Conservation (phyloP, 331 rosid genomes). For the Phaseolus coccineus region DNA sequence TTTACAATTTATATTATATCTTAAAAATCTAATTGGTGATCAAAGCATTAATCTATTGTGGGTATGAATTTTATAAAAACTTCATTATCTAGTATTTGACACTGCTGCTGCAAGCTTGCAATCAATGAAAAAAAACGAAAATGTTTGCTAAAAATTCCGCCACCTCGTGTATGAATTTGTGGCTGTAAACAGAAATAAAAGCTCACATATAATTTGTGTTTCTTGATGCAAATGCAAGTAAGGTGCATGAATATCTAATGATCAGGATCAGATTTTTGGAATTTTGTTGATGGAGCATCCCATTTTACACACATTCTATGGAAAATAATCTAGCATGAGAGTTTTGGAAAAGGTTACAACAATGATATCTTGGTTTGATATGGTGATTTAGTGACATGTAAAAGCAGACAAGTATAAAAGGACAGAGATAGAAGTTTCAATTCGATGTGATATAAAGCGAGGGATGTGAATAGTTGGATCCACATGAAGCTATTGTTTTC, state of each 20-base stretch:
- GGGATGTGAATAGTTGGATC: conserved; percentile 11
- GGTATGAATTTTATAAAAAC: background rate
- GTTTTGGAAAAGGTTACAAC: conserved; percentile 44
- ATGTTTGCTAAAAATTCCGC: background rate
- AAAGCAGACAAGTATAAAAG: conserved; percentile 42
- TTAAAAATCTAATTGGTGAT: background rate
- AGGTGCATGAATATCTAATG: conserved; percentile 43
- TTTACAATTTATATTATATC: background rate
- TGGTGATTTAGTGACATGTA: conserved; percentile 44
- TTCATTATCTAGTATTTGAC: background rate
- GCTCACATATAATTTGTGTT: background rate
- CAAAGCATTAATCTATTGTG: background rate
- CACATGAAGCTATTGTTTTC: conserved; percentile 48
- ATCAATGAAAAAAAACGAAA: background rate
- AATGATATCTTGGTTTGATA: conserved; percentile 49
- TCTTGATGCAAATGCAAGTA: conserved; percentile 46
- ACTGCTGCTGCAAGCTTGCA: conserved; percentile 11
- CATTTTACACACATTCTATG: conserved; percentile 10
- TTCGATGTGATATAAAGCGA: conserved; percentile 38
- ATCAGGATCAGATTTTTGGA: conserved; percentile 48
- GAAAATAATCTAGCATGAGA: conserved; percentile 39
- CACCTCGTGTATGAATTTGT: background rate
- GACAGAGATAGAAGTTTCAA: conserved; percentile 55
- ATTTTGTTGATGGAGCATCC: conserved; percentile 26
- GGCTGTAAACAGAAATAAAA: conserved; percentile 33